Conservation (phyloP, 148 eudicot species). For the Amaranthus hypochondriacus region DNA sequence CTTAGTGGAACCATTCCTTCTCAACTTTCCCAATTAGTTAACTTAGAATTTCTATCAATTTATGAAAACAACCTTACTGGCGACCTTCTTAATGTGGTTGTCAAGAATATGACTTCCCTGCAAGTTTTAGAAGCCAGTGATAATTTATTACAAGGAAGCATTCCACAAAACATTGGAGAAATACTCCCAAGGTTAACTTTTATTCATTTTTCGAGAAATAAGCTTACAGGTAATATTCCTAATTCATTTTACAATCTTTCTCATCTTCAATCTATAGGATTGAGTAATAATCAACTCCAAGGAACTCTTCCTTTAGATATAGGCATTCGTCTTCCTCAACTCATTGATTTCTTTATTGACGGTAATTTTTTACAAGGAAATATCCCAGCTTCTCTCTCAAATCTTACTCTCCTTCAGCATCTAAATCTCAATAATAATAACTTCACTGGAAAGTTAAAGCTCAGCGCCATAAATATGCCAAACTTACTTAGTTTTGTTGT, state of each 20-base stretch:
- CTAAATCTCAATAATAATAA: background rate
- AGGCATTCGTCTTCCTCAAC: background rate
- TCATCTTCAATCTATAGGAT: background rate
- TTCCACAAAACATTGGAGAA: background rate
- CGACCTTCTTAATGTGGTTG: background rate
- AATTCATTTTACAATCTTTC: slow-evolving; percentile 8
- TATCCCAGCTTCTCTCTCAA: background rate
- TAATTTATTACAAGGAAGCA: background rate
- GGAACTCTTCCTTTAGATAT: slow-evolving; percentile 15
- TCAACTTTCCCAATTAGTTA: slow-evolving; percentile 7
- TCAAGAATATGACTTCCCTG: background rate
- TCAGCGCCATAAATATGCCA: too few relatives aligned
- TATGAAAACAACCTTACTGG: background rate
- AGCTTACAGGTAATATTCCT: slow-evolving; percentile 10
- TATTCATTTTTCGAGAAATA: background rate
- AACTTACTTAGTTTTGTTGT: too few relatives aligned
- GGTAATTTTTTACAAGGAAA: background rate
- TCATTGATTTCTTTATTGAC: background rate
- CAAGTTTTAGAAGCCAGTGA: too few relatives aligned
- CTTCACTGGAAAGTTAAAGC: background rate
- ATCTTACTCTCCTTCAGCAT: background rate
- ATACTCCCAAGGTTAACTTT: background rate
- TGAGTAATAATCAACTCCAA: background rate
- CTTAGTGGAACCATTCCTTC: slow-evolving; percentile 8
- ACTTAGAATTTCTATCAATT: background rate